Base-by-base conservation (phyloP, 2,329 filamentous ascomycete genomes). In the Canariomyces notabilis region DNA sequence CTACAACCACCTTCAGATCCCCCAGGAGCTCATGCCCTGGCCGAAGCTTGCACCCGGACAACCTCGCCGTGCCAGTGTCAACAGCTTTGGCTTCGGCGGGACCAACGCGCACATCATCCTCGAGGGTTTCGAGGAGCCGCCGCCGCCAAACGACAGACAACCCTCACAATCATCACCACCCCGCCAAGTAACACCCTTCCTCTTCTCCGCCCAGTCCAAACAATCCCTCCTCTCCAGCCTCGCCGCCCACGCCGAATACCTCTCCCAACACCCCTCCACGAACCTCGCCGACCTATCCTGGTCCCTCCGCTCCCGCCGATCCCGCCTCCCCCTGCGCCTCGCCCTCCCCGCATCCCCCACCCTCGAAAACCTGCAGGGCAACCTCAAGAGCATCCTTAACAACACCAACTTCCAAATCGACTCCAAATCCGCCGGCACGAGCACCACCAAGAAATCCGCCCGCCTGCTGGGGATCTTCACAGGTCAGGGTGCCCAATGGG, bases 401-500 rank as follows among this genome's bases (percentile, higher is more conserved):
- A 26, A 26, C 22, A 11, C 6, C 22, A 26, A 26, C 22, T 26
- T 26, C 22, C 22, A 26, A 26, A 6, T 26, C 11, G 22, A 26
- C 6, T 11, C 22, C 22, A 26, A 11, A 26, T 26, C 22, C 11
- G 22, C 22, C 22, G 26, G 4, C 4, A 29, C 4, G 4, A 9
- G 26, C 6, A 26, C 22, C 11, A 11, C 6, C 22, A 26, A 6
- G 22, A n/a, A n/a, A n/a, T n/a, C n/a, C n/a, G 6, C 22, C 11
- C 22, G 22, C 6, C 22, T 26, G 22, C 26, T 29, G 4, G 26
- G 26, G 3, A 56, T 62, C 2, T 63, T 61, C 45, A 63, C 58
- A 3, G 60, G 60, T 6, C 61, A 62, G 44, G 59, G 60, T 22
- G 59, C 60, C 1, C 59, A 62, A 41, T 61, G 55, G 53, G 40